Evolutionary conservation across 116 monocot species (phyloP).

Genomic region (Phalaenopsis hybrid): DNA sequence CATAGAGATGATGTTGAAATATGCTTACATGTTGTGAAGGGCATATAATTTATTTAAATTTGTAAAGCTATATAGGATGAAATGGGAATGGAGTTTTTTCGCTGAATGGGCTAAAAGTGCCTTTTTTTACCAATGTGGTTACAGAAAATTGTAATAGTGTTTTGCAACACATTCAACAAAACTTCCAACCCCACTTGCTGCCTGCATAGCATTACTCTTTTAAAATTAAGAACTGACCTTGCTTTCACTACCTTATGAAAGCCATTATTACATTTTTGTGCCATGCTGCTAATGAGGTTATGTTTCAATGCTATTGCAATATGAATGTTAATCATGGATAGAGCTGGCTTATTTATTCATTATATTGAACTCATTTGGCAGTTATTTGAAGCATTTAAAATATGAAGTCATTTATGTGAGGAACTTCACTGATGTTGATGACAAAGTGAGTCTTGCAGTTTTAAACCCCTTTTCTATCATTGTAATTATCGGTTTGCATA

Average conservation of each 20-base stretch:
- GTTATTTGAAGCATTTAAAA: conserved; percentile 69
- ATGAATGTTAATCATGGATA: background rate
- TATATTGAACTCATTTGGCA: conserved; percentile 18
- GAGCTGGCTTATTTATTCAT: background rate
- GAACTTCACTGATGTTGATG: conserved; percentile 97
- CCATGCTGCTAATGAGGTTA: background rate
- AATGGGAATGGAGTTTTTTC: background rate
- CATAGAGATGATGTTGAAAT: background rate
- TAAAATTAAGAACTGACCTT: background rate
- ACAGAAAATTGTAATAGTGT: background rate
- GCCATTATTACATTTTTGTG: background rate
- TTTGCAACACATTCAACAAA: background rate
- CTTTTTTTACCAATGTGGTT: background rate
- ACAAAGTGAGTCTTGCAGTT: conserved; percentile 53
- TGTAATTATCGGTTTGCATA: background rate
- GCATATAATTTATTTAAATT: background rate
- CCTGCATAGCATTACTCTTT: background rate
- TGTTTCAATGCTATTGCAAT: conserved; percentile 4
- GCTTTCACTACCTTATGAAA: background rate
- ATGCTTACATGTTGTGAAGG: background rate
- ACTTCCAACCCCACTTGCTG: background rate
- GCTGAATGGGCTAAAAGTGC: background rate
- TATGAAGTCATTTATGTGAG: conserved; percentile 86
- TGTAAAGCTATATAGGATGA: background rate
- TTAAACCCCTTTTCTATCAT: background rate